A percentile compares a stretch with the other conserved stretches of the same genome.
phyloP scores from a whole-genome alignment of 1,284 basidiomycete genomes.

The Sanghuangporus sanghuang region DNA sequence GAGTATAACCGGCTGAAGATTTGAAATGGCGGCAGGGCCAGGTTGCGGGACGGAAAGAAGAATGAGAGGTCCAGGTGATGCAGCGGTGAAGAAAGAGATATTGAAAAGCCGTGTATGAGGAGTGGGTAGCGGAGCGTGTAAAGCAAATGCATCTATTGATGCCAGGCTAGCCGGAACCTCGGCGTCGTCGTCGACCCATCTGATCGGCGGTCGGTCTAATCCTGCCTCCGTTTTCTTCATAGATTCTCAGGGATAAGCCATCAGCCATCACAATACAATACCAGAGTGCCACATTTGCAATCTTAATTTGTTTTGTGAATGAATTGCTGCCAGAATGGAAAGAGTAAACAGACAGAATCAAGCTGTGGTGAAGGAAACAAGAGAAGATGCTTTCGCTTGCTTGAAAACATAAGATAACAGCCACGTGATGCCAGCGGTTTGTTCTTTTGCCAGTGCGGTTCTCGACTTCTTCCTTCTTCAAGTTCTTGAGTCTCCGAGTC shows the following conservation, averaged over 20 bases:
- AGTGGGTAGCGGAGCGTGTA: not conserved
- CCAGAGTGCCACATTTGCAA: no score
- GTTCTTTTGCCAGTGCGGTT: not conserved
- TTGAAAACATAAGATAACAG: not conserved
- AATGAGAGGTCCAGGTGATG: not conserved
- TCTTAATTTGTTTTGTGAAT: not conserved
- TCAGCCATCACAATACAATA: not conserved
- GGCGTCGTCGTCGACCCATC: not conserved
- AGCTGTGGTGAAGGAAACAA: no score
- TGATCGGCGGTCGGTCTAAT: conserved; percentile 6
- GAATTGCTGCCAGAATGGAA: not conserved
- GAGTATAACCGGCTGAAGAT: not conserved
- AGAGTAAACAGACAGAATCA: not conserved
- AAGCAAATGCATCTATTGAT: no score
- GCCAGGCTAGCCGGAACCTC: not conserved
- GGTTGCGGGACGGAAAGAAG: not conserved
- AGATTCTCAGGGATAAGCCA: not conserved
- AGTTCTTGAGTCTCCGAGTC: not conserved
- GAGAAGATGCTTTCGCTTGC: no score
- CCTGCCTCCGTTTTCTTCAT: conserved; percentile 1
- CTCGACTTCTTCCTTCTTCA: not conserved
- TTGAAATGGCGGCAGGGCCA: not conserved
- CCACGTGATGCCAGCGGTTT: not conserved
- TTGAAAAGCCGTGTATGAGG: not conserved
- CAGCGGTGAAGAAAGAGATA: not conserved